Conservation (phyloP, 805 yeast species). For the Metschnikowia rubicola region DNA sequence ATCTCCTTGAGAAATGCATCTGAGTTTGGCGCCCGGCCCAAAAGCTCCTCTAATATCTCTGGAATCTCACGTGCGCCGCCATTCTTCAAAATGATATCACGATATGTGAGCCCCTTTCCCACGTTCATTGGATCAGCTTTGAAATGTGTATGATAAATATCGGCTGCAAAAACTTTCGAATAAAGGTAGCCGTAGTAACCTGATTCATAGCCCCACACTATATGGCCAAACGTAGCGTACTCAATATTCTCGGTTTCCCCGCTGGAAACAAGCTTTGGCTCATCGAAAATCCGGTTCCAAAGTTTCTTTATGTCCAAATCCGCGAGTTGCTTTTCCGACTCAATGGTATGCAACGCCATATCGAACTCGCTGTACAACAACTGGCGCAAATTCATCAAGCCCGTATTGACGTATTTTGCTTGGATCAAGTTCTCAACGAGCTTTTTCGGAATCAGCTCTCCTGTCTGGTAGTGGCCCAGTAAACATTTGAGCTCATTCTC, state of each 20-base stretch:
- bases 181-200: slow-evolving; percentile 85
- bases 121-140: slow-evolving; percentile 58
- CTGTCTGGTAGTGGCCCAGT: slow-evolving; percentile 63
- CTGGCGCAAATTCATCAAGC: slow-evolving; percentile 67
- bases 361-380: slow-evolving; percentile 77
- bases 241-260: slow-evolving; percentile 58
- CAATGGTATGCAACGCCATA: slow-evolving; percentile 59
- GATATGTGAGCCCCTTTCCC: slow-evolving; percentile 49
- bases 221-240: slow-evolving; percentile 73
- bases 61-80: slow-evolving; percentile 73
- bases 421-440: slow-evolving; percentile 11
- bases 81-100: slow-evolving; percentile 62
- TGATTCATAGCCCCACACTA: slow-evolving; percentile 78
- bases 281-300: slow-evolving; percentile 67
- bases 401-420: slow-evolving; percentile 57
- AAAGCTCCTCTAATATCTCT: slow-evolving; percentile 58
- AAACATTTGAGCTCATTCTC: slow-evolving; percentile 52
- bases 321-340: slow-evolving; percentile 38
- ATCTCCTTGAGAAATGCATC: slow-evolving; percentile 70
- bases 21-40: slow-evolving; percentile 73
- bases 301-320: slow-evolving; percentile 46
- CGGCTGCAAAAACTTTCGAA: slow-evolving; percentile 85
- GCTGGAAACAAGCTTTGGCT: slow-evolving; percentile 53
- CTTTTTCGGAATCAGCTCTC: slow-evolving; percentile 50
- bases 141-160: slow-evolving; percentile 71